Conservation (phyloP, 192 early-diverging fungal species). For the Coemansia sp. region DNA sequence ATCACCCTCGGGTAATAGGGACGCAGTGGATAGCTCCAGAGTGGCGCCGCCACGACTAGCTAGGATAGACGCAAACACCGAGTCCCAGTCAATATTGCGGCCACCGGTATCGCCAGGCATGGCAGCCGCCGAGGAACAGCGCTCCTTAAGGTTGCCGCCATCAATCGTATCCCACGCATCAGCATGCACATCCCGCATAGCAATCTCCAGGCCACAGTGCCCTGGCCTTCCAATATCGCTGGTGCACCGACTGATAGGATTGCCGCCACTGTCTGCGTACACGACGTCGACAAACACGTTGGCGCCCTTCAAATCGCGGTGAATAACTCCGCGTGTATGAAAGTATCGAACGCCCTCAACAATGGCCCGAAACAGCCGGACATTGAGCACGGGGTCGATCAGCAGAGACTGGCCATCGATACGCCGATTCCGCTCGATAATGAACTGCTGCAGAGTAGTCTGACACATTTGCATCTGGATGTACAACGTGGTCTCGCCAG, state of each 20-base stretch:
- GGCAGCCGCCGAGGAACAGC: conserved; percentile 8
- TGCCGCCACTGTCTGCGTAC: conserved; percentile 35
- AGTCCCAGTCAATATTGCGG: conserved; percentile 47
- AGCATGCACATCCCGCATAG: conserved; percentile 13
- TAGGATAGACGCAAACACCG: conserved; percentile 38
- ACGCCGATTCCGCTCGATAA: conserved; percentile 61
- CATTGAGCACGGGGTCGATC: conserved; percentile 57
- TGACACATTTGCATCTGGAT: conserved; percentile 95
- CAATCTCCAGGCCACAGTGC: background rate
- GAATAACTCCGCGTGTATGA: conserved; percentile 58
- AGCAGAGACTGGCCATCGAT: conserved; percentile 33
- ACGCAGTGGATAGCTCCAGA: background rate
- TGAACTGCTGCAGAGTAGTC: conserved; percentile 67
- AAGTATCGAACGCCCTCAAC: conserved; percentile 69
- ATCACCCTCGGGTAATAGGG: background rate
- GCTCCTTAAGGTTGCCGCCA: conserved; percentile 38
- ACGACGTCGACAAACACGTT: conserved; percentile 72
- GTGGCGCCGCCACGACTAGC: conserved; percentile 17
- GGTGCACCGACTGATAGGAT: conserved; percentile 29
- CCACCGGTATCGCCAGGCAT: background rate
- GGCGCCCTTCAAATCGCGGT: conserved; percentile 88
- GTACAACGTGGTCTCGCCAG: conserved; percentile 58
- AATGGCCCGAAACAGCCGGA: conserved; percentile 70
- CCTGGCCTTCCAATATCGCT: conserved; percentile 32
- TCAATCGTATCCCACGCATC: conserved; percentile 41